Conservation (phyloP, 805 yeast genomes). For the Suhomyces sp. region DNA sequence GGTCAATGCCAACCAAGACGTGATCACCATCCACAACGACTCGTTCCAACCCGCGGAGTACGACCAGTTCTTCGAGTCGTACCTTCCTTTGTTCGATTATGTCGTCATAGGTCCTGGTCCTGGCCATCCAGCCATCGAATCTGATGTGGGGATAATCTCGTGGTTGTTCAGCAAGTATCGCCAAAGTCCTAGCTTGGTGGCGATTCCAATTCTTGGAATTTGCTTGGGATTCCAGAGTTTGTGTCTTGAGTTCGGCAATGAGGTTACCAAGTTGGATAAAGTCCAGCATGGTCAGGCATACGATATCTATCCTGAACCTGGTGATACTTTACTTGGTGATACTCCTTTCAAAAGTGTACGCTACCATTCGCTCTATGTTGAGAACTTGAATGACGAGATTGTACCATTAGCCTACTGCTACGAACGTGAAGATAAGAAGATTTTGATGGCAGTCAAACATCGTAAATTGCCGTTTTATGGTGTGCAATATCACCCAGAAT, state of each 20-base stretch:
- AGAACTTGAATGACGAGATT: constrained; percentile 32
- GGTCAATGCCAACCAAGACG: constrained; percentile 48
- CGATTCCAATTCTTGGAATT: constrained; percentile 78
- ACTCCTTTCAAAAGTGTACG: constrained; percentile 65
- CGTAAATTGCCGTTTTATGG: constrained; percentile 70
- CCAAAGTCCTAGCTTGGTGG: constrained; percentile 7
- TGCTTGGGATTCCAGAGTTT: constrained; percentile 91
- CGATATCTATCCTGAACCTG: constrained; percentile 34
- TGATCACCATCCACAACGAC: constrained; percentile 64
- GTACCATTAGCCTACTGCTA: constrained; percentile 61
- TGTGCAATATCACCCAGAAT: constrained; percentile 97
- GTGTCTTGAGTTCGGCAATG: constrained; percentile 60
- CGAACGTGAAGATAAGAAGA: constrained; percentile 30
- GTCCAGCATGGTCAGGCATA: constrained; percentile 89
- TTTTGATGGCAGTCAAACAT: constrained; percentile 83
- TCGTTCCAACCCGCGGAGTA: constrained; percentile 36
- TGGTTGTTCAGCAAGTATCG: constrained; percentile 44
- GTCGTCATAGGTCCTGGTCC: constrained; percentile 97
- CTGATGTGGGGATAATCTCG: constrained; percentile 74
- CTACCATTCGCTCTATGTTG: constrained; percentile 80
- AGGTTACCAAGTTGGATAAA: constrained; percentile 49
- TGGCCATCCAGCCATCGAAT: constrained; percentile 67
- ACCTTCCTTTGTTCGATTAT: constrained; percentile 61
- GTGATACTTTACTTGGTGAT: constrained; percentile 37
- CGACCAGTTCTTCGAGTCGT: constrained; percentile 35